A percentile compares a stretch with the other conserved stretches of the same genome.
phyloP scores from a whole-genome alignment of 2,329 filamentous ascomycete genomes.

The Didymella lethalis region DNA sequence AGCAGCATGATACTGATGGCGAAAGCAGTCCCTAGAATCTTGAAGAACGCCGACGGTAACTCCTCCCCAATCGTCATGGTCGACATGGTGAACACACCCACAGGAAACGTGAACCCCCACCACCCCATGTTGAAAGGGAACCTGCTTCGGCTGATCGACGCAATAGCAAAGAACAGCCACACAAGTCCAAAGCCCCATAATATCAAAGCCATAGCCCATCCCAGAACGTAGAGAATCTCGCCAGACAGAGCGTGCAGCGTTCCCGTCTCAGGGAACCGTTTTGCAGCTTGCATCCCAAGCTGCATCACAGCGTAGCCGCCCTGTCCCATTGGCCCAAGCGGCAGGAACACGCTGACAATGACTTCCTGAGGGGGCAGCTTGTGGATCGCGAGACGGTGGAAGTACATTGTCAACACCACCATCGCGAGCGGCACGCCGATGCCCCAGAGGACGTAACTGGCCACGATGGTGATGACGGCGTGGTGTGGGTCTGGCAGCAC shows the following conservation, averaged over 20 bases:
- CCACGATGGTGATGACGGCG: constrained; percentile 67
- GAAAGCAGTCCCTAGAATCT: constrained; percentile 62
- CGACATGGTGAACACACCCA: constrained; percentile 57
- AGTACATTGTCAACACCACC: constrained; percentile 71
- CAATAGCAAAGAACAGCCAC: constrained; percentile 63
- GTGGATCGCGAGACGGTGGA: constrained; percentile 72
- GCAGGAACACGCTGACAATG: constrained; percentile 72
- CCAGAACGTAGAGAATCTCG: constrained; percentile 65
- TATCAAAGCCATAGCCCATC: constrained; percentile 59
- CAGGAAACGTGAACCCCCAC: constrained; percentile 68
- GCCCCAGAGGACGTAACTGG: constrained; percentile 73
- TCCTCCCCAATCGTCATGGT: constrained; percentile 59
- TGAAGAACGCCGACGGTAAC: constrained; percentile 64
- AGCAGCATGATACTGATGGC: constrained; percentile 59
- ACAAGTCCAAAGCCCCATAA: constrained; percentile 65
- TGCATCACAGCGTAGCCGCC: constrained; percentile 67
- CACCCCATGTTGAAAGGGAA: constrained; percentile 70
- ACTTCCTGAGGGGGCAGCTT: constrained; percentile 70
- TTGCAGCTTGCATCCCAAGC: constrained; percentile 55
- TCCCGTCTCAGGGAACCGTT: constrained; percentile 51
- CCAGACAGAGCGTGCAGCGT: constrained; percentile 55
- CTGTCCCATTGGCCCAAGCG: constrained; percentile 71
- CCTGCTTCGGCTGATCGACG: constrained; percentile 53
- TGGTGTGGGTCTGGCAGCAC: constrained; percentile 63
- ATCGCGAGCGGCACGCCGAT: constrained; percentile 68